phyloP scores from a whole-genome alignment of 1,139 yeast species.

The Blastobotrys malaysiensis region DNA sequence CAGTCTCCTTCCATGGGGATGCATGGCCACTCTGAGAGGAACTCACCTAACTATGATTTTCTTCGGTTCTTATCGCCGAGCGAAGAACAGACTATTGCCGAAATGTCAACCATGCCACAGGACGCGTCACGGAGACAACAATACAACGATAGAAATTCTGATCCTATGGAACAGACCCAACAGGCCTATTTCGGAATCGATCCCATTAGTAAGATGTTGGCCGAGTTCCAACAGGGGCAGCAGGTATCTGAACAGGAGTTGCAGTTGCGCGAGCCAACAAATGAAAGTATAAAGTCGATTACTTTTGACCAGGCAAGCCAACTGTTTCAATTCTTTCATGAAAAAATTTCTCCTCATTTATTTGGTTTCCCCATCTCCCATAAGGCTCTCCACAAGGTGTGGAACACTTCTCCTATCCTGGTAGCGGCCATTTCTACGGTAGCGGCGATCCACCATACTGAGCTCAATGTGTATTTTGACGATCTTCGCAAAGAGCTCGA shows the following conservation, averaged over 20 bases:
- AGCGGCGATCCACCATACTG: conserved; percentile 58
- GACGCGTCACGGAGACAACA: not conserved
- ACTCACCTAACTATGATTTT: not conserved
- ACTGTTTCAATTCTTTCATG: conserved; percentile 48
- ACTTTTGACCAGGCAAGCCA: conserved; percentile 43
- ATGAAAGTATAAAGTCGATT: conserved; percentile 8
- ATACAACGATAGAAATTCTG: not conserved
- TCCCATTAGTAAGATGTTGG: not conserved
- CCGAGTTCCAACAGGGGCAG: not conserved
- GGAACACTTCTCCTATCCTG: conserved; percentile 55
- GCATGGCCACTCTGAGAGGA: not conserved
- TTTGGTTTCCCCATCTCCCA: conserved; percentile 60
- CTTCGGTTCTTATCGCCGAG: not conserved
- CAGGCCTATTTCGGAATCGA: not conserved
- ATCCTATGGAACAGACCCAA: not conserved
- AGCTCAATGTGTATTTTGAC: conserved; percentile 37
- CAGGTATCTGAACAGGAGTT: not conserved
- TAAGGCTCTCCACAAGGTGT: conserved; percentile 45
- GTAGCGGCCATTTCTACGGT: conserved; percentile 60
- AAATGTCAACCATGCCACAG: not conserved
- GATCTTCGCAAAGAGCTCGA: conserved; percentile 43
- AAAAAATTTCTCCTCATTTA: conserved; percentile 55
- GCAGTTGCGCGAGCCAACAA: not conserved
- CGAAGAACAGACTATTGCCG: not conserved
- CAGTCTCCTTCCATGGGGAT: not conserved